A percentile compares a stretch with the other conserved stretches of the same genome.
Conservation (phyloP, 164 flowering plant species). For the Platanus orientalis region DNA sequence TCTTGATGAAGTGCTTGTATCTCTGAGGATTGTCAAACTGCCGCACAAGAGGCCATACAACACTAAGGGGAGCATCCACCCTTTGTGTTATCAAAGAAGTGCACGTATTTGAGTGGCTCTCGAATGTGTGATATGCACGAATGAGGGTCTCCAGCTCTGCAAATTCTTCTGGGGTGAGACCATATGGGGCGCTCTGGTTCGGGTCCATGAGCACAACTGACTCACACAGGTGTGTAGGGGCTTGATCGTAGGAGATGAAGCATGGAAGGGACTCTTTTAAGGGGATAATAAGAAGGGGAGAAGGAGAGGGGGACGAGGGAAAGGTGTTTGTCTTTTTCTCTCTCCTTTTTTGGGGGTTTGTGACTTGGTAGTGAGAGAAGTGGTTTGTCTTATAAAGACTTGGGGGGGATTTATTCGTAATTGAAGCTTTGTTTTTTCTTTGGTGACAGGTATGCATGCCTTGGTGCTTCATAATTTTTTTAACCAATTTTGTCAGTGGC, state of each 20-base stretch:
- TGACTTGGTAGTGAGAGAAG: background rate
- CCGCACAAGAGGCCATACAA: slow-evolving; percentile 66
- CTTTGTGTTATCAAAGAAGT: slow-evolving; percentile 55
- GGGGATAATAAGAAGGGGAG: no score
- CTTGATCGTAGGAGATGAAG: no score
- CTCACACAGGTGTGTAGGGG: no score
- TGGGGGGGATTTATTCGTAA: background rate
- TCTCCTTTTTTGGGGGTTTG: no score
- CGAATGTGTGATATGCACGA: slow-evolving; percentile 38
- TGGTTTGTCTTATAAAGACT: background rate
- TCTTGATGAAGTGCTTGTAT: slow-evolving; percentile 82
- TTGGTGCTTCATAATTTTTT: background rate
- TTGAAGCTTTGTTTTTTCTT: background rate
- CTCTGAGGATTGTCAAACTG: slow-evolving; percentile 62
- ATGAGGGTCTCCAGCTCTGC: slow-evolving; percentile 40
- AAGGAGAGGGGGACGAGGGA: background rate
- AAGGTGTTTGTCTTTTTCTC: background rate
- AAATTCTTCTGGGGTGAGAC: slow-evolving; percentile 49
- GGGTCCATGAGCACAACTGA: slow-evolving; percentile 15
- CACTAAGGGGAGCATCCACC: slow-evolving; percentile 53
- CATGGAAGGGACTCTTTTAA: no score
- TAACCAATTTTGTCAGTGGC: slow-evolving; percentile 7
- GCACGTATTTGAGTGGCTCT: slow-evolving; percentile 38
- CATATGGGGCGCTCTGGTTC: slow-evolving; percentile 15
- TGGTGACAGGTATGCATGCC: slow-evolving; percentile 5